Conservation (phyloP, 2,329 filamentous ascomycete genomes). For the Stemphylium lycopersici region DNA sequence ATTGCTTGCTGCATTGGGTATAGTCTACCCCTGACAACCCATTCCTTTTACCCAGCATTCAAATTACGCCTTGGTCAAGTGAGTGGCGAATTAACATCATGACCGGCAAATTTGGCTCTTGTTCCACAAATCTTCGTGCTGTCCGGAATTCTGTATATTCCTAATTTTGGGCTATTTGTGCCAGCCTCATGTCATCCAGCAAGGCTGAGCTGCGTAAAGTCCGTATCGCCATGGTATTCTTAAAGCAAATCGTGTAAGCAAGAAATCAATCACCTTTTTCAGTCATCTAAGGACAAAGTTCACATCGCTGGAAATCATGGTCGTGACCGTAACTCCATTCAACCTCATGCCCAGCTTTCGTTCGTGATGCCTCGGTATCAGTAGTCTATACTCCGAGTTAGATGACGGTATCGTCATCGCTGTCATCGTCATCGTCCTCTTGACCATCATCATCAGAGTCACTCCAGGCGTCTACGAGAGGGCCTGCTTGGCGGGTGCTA, state of each 20-base stretch:
- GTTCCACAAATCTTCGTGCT: no score
- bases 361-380: background rate
- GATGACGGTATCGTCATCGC: constrained; percentile 46
- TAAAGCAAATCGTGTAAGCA: no score
- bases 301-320: background rate
- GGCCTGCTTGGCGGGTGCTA: background rate
- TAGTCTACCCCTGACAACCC: constrained; percentile 12
- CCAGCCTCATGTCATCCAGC: no score
- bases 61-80: background rate
- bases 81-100: background rate
- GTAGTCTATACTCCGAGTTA: background rate
- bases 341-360: background rate
- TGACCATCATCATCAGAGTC: constrained; percentile 34
- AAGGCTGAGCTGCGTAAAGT: no score
- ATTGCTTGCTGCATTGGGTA: constrained; percentile 18
- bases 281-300: no score
- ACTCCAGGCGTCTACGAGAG: constrained; percentile 10
- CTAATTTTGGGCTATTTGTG: no score
- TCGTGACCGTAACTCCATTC: background rate
- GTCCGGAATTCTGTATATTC: no score
- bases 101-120: background rate
- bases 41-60: background rate
- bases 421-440: constrained; percentile 50
- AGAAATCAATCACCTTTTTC: no score
- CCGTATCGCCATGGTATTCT: no score